These are phyloP conservation scores for Rhizopogon vulgaris DNA, from an alignment of 768 basidiomycete species.

Conservation along the genomic window DNA sequence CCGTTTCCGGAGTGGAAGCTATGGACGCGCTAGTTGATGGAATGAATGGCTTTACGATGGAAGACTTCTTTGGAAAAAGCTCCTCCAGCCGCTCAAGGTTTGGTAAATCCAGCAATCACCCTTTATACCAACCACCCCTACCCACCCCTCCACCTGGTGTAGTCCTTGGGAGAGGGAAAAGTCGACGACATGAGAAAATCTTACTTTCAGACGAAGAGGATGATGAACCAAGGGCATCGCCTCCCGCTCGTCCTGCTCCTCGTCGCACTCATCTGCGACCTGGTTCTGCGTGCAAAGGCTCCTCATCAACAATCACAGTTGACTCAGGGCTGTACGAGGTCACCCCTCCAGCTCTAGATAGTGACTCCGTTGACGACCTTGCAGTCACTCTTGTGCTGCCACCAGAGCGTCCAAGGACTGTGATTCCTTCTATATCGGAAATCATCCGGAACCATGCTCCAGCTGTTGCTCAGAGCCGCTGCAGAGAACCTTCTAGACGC, in stretches of 20 bases:
- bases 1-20: constrained; percentile 72
- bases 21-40: constrained; percentile 88
- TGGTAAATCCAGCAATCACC: constrained; percentile 57
- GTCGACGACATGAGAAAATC: constrained; percentile 16
- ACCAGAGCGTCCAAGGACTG: constrained; percentile 33
- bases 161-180: constrained; percentile 49
- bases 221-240: constrained; percentile 17
- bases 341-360: constrained; percentile 3
- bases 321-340: constrained; percentile 16
- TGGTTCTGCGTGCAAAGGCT: constrained; percentile 18
- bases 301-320: constrained; percentile 26
- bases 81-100: constrained; percentile 47
- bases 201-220: constrained; percentile 53
- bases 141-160: constrained; percentile 81
- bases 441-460: constrained; percentile 80
- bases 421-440: constrained; percentile 80
- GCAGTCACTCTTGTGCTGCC: constrained; percentile 13
- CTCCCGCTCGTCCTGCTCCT: constrained; percentile 2
- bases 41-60: constrained; percentile 67
- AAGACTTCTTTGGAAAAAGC: constrained; percentile 43
- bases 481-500: constrained; percentile 40
- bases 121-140: constrained; percentile 76
- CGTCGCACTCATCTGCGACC: constrained; percentile 13
- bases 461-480: constrained; percentile 42
- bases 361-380: constrained; percentile 8